Base-by-base conservation (phyloP, 345 rosid species). In the Boechera retrofracta region DNA sequence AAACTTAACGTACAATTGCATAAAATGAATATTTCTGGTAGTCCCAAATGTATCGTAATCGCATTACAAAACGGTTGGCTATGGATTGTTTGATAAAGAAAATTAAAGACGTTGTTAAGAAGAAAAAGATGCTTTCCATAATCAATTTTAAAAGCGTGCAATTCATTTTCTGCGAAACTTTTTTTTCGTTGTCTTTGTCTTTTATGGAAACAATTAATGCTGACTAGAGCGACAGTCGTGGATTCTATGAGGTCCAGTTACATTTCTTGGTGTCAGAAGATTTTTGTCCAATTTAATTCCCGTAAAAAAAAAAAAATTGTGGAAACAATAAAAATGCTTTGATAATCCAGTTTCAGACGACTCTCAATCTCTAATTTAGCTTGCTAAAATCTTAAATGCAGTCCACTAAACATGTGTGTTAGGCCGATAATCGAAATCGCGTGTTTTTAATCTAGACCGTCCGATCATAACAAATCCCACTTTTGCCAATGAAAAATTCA, bases 221-320 rank as follows among this genome's bases (percentile, higher is more conserved):
- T 29, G 61, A 72, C 68, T 49, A 32, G 73, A 66, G 63, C 41
- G 67, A 72, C 81, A 67, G 73, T 72, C 81, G 81, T 73, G 82
- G 78, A 73, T 78, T 73, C 81, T 78, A 44, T 2, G 69, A 72
- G 77, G 77, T 78, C 77, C 82, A 78, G 69, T 78, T 78, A 67
- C 77, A 59, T 72, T 73, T 78, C 44, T 51, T 67, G 70, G 69
- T 42, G 69, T 60, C 78, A 31, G 70, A 77, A 26, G 26, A 24
- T 73, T 63, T 62, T 29, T 39, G 10, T 39, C 44, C 15, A 55
- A n/a, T 28, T 67, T 65, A 12, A 4, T 11, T 26, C n/a, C 12
- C 28, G 39, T 51, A 12, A 33, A 11, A 7, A 18, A 2, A 32
- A 31, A n/a, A n/a, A n/a, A 44, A 2, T 12, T 42, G 28, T 16